Evolutionary conservation across 306 rosid species (phyloP).

Genomic region (Gastrolobium bilobum): DNA sequence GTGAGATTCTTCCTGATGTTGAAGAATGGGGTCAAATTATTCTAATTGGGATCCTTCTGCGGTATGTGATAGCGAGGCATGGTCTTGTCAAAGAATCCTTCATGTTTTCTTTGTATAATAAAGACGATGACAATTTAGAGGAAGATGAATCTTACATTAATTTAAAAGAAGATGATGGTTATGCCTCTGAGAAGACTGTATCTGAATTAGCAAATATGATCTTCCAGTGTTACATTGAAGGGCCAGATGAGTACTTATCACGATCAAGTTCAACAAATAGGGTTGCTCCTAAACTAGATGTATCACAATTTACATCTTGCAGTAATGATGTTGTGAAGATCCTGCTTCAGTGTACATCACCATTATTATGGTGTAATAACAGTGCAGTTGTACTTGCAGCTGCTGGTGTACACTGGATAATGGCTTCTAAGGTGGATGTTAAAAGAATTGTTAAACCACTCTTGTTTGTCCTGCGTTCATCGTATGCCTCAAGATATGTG

Average conservation of each 20-base stretch:
- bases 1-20: conserved; percentile 93
- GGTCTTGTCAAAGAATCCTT: conserved; percentile 90
- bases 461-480: conserved; percentile 84
- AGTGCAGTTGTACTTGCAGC: conserved; percentile 98
- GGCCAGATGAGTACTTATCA: conserved; percentile 92
- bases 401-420: conserved; percentile 94
- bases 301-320: conserved; percentile 68
- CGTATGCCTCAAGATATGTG: conserved; percentile 88
- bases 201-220: conserved; percentile 66
- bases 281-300: conserved; percentile 62
- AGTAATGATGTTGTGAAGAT: conserved; percentile 78
- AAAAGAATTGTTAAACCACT: conserved; percentile 86
- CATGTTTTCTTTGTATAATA: conserved; percentile 67
- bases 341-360: conserved; percentile 89
- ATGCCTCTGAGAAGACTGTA: conserved; percentile 51
- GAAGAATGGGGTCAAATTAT: conserved; percentile 98
- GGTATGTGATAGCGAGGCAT: conserved; percentile 81
- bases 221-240: conserved; percentile 85
- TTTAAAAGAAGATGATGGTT: conserved; percentile 57
- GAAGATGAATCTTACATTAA: conserved; percentile 51
- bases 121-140: conserved; percentile 50
- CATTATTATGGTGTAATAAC: conserved; percentile 94
- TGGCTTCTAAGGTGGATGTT: conserved; percentile 78
- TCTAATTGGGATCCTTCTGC: conserved; percentile 86
- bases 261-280: conserved; percentile 66